Conservation (phyloP, 2,329 filamentous ascomycete genomes). For the Orbilia blumenaviensis region DNA sequence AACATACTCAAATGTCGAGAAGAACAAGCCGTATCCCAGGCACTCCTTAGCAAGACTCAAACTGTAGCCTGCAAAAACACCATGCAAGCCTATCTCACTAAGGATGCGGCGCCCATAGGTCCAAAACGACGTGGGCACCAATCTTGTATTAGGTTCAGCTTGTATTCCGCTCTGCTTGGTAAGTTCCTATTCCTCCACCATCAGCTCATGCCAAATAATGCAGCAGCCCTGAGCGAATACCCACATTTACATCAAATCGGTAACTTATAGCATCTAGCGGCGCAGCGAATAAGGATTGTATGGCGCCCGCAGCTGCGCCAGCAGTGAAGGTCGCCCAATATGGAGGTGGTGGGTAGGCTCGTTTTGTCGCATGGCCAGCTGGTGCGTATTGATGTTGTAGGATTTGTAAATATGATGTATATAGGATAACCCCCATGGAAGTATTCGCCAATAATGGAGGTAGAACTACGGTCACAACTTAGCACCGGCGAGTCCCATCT, state of each 20-base stretch:
- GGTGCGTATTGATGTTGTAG: constrained; percentile 74
- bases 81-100: constrained; percentile 75
- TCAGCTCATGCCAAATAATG: background rate
- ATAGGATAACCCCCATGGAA: constrained; percentile 76
- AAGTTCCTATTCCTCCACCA: constrained; percentile 17
- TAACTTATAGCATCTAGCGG: constrained; percentile 80
- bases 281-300: constrained; percentile 77
- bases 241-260: constrained; percentile 71
- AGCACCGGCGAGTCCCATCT: background rate
- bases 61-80: constrained; percentile 78
- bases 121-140: constrained; percentile 72
- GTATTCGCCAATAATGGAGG: constrained; percentile 79
- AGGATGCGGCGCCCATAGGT: constrained; percentile 73
- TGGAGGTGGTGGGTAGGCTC: constrained; percentile 75
- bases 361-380: constrained; percentile 68
- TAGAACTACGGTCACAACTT: constrained; percentile 65
- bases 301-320: constrained; percentile 73
- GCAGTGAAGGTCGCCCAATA: constrained; percentile 73
- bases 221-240: too few relatives aligned
- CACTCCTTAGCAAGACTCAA: constrained; percentile 67
- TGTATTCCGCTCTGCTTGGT: constrained; percentile 59
- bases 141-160: background rate
- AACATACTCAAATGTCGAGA: constrained; percentile 76
- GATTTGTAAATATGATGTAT: constrained; percentile 78
- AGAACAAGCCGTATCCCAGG: constrained; percentile 61